phyloP scores from a whole-genome alignment of 2,329 filamentous ascomycete genomes.

The Macrophomina phaseolina region DNA sequence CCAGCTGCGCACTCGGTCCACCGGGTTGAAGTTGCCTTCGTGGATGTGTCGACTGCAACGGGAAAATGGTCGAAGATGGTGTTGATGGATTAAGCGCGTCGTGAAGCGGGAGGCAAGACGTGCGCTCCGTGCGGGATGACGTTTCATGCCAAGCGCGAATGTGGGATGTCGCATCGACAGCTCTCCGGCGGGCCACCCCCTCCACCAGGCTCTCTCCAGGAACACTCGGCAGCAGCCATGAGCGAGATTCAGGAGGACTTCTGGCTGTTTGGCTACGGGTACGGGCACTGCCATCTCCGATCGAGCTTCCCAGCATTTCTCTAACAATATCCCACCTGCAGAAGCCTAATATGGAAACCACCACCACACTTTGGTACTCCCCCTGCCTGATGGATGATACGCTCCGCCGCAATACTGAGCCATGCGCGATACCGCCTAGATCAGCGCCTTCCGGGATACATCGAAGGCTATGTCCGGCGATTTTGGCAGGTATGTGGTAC shows the following conservation, averaged over 20 bases:
- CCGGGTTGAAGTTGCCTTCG: background rate
- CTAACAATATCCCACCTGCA: constrained; percentile 42
- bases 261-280: constrained; percentile 99
- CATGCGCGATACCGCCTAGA: constrained; percentile 60
- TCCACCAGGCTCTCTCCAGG: background rate
- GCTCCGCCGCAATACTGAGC: background rate
- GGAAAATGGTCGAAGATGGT: constrained; percentile 8
- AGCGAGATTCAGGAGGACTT: constrained; percentile 65
- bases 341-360: constrained; percentile 97
- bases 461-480: constrained; percentile 88
- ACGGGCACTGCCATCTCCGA: constrained; percentile 37
- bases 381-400: background rate
- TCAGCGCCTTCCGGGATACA: constrained; percentile 83
- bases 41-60: background rate
- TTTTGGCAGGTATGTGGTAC: constrained; percentile 88
- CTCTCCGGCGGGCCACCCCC: background rate
- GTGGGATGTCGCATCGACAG: background rate
- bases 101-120: background rate
- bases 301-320: background rate
- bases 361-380: constrained; percentile 87
- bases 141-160: constrained; percentile 9
- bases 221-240: background rate
- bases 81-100: constrained; percentile 3
- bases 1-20: too few relatives aligned
- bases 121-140: constrained; percentile 22